Base-by-base conservation (phyloP, 192 early-diverging fungal species). In the Linderina pennispora region DNA sequence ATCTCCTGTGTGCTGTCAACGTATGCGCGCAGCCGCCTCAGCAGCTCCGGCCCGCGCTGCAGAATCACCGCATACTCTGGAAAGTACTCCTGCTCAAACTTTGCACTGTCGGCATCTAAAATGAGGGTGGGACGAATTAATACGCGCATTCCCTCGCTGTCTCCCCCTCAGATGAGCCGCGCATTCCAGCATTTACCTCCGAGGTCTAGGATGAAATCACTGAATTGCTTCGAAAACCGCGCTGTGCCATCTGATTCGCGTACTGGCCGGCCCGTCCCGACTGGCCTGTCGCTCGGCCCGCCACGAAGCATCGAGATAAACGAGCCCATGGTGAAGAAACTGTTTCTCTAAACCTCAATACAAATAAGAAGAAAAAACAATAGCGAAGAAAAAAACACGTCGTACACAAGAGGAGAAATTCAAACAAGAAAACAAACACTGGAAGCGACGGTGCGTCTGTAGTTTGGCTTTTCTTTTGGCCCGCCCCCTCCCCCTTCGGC, bases 171-270 rank as follows among this genome's bases (percentile, higher is more conserved):
- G n/a, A n/a, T n/a, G n/a, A n/a, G n/a, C n/a, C n/a, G 10, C 36
- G 16, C 8, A 37, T 7, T 6, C 36, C 16, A 23, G 3, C n/a
- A 6, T 33, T 65, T 56, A 68, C 65, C 65, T 53, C 65, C 65
- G 23, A 69, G 65, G 62, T 62, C 60, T 36, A 46, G 51, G 36
- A 69, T 69, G 48, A 69, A 69, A 45, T 69, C 65, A 24, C 43
- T 62, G 65, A 69, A 69, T 52, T 62, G 58, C 43, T 53, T 69
- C 33, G 65, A 60, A 50, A 62, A 62, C 45, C 65, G 65, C 32
- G 58, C 50, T 21, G 59, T 39, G 16, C 50, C 20, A 34, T 69
- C 54, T 2, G 48, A 35, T 25, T 69, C 65, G 28, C 46, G 40
- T 23, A 50, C 41, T 14, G 33, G 41, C 20, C 55, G 47, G 3